Evolutionary conservation across 2,329 filamentous ascomycete species (phyloP).

Genomic region (Furcasterigmium sp.): DNA sequence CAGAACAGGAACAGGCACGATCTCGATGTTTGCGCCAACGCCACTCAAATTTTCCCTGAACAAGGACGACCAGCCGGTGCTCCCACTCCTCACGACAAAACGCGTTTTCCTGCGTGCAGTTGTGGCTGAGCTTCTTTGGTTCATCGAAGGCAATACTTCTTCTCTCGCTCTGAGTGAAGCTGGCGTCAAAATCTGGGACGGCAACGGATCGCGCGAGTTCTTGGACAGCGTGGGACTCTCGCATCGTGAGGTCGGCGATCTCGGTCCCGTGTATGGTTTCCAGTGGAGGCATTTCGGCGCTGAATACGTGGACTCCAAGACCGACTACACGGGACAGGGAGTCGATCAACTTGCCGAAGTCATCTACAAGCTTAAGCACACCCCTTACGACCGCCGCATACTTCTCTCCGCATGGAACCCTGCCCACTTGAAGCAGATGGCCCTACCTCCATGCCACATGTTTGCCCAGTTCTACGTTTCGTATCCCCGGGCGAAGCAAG

Average conservation of each 20-base stretch:
- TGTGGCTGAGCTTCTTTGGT: constrained; percentile 92
- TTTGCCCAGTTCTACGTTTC: constrained; percentile 95
- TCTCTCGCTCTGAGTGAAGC: constrained; percentile 69
- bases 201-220: constrained; percentile 86
- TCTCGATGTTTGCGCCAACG: constrained; percentile 80
- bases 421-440: constrained; percentile 79
- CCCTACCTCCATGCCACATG: constrained; percentile 92
- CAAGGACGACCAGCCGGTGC: constrained; percentile 54
- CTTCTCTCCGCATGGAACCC: constrained; percentile 95
- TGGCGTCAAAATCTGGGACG: constrained; percentile 97
- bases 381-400: constrained; percentile 84
- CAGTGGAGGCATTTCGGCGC: constrained; percentile 99
- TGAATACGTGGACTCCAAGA: constrained; percentile 70
- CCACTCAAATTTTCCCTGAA: constrained; percentile 85
- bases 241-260: constrained; percentile 79
- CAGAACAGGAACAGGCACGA: constrained; percentile 89
- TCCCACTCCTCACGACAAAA: constrained; percentile 95
- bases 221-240: constrained; percentile 79
- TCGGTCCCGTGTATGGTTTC: constrained; percentile 96
- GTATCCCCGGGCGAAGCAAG: constrained; percentile 45
- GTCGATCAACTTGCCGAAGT: constrained; percentile 91
- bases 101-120: constrained; percentile 91
- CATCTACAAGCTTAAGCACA: constrained; percentile 76
- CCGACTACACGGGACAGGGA: constrained; percentile 82
- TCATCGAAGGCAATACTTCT: constrained; percentile 79